A percentile compares a stretch with the other conserved stretches of the same genome.
Evolutionary conservation across 2,329 filamentous ascomycete genomes (phyloP).

Genomic region (Cordyceps tenuipes): DNA sequence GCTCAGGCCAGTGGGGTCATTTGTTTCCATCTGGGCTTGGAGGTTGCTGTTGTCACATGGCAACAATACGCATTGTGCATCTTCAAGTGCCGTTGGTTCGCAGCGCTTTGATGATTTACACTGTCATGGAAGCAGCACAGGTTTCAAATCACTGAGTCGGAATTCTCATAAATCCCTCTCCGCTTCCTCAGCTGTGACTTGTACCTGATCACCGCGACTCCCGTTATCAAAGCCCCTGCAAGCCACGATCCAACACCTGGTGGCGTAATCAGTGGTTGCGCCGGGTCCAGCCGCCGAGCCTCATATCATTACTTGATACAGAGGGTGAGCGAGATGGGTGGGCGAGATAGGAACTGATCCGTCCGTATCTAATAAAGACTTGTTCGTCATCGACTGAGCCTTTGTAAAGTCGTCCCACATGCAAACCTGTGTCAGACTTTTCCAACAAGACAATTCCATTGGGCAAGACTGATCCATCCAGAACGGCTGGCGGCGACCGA

Average conservation of each 20-base stretch:
- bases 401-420: background rate
- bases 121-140: background rate
- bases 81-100: background rate
- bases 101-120: background rate
- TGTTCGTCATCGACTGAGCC: background rate
- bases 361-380: background rate
- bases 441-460: background rate
- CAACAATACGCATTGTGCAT: background rate
- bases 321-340: background rate
- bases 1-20: conserved; percentile 1
- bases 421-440: background rate
- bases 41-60: background rate
- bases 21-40: background rate
- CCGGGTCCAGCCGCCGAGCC: conserved; percentile 1
- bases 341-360: background rate
- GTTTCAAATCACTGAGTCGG: background rate
- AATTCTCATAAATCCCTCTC: background rate
- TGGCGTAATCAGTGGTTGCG: background rate
- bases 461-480: background rate
- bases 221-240: background rate
- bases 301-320: background rate
- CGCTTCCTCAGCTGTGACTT: background rate
- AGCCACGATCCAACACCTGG: background rate
- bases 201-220: background rate
- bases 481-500: background rate